These are phyloP conservation scores for Mycena sp. DNA, from an alignment of 1,284 basidiomycete genomes.

Conservation along the genomic window DNA sequence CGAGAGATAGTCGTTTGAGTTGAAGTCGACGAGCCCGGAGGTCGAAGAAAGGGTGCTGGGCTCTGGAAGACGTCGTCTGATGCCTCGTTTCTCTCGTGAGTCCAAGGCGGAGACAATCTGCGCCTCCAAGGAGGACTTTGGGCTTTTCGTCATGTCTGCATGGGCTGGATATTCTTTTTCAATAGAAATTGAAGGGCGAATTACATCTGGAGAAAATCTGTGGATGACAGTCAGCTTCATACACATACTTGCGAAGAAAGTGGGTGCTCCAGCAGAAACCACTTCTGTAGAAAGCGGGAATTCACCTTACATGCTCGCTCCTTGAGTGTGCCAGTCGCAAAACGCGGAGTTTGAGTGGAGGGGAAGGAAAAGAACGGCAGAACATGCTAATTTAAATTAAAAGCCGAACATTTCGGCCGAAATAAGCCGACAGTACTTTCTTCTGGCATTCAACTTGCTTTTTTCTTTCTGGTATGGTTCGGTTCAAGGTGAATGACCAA, in stretches of 20 bases:
- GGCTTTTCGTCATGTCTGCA: slow-evolving; percentile 8
- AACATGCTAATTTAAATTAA: too few relatives aligned
- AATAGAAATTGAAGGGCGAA: too few relatives aligned
- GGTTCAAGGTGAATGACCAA: slow-evolving; percentile 60
- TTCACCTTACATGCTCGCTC: too few relatives aligned
- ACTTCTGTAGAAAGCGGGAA: background rate
- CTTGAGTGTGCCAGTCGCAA: too few relatives aligned
- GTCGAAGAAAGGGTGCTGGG: slow-evolving; percentile 48
- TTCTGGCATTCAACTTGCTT: background rate
- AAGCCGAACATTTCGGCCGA: background rate
- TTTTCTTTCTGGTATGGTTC: slow-evolving; percentile 53
- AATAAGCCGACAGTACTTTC: background rate
- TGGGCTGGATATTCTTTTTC: background rate
- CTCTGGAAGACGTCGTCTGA: slow-evolving; percentile 68
- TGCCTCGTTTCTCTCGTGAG: slow-evolving; percentile 70
- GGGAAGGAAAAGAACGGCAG: background rate
- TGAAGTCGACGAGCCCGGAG: slow-evolving; percentile 69
- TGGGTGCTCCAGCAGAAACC: background rate
- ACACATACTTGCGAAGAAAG: background rate
- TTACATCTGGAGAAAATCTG: too few relatives aligned
- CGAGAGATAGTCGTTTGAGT: slow-evolving; percentile 94
- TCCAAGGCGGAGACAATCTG: slow-evolving; percentile 56
- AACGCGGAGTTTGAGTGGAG: slow-evolving; percentile 2
- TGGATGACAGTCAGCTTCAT: background rate
- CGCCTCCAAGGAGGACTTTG: slow-evolving; percentile 20